These are phyloP conservation scores for Russula earlei DNA, from an alignment of 768 basidiomycete genomes.

Conservation along the genomic window DNA sequence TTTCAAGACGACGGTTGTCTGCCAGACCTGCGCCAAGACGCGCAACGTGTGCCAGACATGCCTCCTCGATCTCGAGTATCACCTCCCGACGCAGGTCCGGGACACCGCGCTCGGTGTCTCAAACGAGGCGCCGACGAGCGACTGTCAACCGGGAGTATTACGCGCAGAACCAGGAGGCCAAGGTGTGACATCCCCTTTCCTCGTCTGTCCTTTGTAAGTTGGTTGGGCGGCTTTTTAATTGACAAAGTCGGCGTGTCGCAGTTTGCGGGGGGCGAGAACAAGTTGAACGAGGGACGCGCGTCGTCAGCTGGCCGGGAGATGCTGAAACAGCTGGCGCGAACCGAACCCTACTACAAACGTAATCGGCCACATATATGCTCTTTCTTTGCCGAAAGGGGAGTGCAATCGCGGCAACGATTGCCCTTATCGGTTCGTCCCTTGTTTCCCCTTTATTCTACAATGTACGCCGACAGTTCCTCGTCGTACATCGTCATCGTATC, in stretches of 20 bases:
- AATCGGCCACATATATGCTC: constrained; percentile 92
- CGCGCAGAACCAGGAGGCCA: constrained; percentile 83
- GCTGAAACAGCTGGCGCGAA: constrained; percentile 89
- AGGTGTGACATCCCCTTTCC: constrained; percentile 42
- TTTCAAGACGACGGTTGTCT: constrained; percentile 95
- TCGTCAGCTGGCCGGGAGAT: constrained; percentile 88
- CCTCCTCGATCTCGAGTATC: constrained; percentile 91
- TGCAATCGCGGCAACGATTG: constrained; percentile 89
- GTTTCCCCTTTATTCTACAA: no score
- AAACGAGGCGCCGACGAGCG: constrained; percentile 88
- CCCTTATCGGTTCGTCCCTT: constrained; percentile 58
- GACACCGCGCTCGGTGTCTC: constrained; percentile 86
- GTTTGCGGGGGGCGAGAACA: constrained; percentile 65
- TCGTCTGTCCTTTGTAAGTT: not conserved
- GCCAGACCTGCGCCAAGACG: constrained; percentile 94
- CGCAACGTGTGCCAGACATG: constrained; percentile 98
- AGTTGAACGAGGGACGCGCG: constrained; percentile 50
- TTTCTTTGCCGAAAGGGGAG: constrained; percentile 91
- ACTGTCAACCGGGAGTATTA: constrained; percentile 95
- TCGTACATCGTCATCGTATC: not conserved
- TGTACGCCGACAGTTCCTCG: not conserved
- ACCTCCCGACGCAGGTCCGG: constrained; percentile 91
- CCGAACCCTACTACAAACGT: constrained; percentile 95
- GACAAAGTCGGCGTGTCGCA: constrained; percentile 23
- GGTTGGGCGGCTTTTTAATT: no score